A percentile compares a stretch with the other conserved stretches of the same genome.
Evolutionary conservation across 2,329 filamentous ascomycete species (phyloP).

Genomic region (Hysterium pulicare): DNA sequence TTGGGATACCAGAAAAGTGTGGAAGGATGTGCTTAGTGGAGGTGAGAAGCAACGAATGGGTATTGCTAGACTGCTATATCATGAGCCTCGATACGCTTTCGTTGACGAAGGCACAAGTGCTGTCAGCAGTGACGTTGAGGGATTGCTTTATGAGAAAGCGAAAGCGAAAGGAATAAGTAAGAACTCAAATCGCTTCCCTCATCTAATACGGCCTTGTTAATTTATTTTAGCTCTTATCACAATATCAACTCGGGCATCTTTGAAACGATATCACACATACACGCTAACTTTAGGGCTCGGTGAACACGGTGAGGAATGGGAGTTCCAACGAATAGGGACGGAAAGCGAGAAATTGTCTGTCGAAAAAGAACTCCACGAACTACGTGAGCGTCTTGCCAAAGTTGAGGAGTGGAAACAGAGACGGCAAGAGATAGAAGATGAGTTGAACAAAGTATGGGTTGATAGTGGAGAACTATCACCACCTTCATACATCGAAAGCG

Average conservation of each 20-base stretch:
- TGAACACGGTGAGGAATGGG: conserved; percentile 80
- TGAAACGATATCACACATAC: conserved; percentile 94
- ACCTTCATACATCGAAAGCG: conserved; percentile 31
- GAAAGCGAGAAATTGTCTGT: conserved; percentile 90
- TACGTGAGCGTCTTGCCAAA: conserved; percentile 73
- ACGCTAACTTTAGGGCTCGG: conserved; percentile 83
- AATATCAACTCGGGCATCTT: conserved; percentile 86
- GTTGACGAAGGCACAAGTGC: conserved; percentile 95
- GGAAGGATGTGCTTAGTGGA: conserved; percentile 96
- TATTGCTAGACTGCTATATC: conserved; percentile 85
- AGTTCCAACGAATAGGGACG: conserved; percentile 89
- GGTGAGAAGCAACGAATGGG: conserved; percentile 97
- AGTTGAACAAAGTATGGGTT: conserved; percentile 66
- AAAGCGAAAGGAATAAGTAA: conserved; percentile 91
- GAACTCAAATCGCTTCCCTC: conserved; percentile 33
- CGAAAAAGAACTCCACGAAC: conserved; percentile 82
- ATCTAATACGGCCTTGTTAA: background rate
- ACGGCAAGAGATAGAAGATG: conserved; percentile 74
- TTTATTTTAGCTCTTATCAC: conserved; percentile 71
- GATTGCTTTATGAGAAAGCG: conserved; percentile 84
- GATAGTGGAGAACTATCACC: conserved; percentile 40
- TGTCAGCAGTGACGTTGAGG: conserved; percentile 91
- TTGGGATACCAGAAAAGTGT: conserved; percentile 95
- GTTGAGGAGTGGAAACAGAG: conserved; percentile 82
- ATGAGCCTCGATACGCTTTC: conserved; percentile 91